Percentiles rank a stretch among this genome's conserved stretches.
Conservation (phyloP, 2,329 filamentous ascomycete genomes). For the Apiospora arundinis region DNA sequence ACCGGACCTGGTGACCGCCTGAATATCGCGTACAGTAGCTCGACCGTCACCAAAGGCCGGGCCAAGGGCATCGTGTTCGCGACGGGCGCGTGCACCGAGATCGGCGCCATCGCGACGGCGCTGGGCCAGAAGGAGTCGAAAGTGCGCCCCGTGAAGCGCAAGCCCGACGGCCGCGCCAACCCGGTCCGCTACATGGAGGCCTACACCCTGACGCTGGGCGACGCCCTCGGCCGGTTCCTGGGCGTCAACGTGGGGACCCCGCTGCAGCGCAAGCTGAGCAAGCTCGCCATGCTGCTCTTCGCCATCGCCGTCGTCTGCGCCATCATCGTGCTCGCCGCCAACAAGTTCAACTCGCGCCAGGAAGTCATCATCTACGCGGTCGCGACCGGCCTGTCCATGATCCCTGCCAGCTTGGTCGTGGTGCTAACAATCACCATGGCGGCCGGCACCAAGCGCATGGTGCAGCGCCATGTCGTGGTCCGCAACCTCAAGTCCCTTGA, state of each 20-base stretch:
- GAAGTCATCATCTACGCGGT: conserved; percentile 71
- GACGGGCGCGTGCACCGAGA: conserved; percentile 66
- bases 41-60: conserved; percentile 66
- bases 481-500: conserved; percentile 63
- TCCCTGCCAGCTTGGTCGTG: conserved; percentile 67
- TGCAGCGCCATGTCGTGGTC: conserved; percentile 60
- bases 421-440: conserved; percentile 72
- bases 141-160: conserved; percentile 57
- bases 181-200: conserved; percentile 52
- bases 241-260: conserved; percentile 74
- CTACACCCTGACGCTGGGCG: conserved; percentile 56
- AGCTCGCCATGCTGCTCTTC: conserved; percentile 71
- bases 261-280: conserved; percentile 71
- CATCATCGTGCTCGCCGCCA: conserved; percentile 72
- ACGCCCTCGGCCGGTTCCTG: conserved; percentile 67
- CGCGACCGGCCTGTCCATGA: conserved; percentile 64
- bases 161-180: conserved; percentile 55
- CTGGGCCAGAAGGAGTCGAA: conserved; percentile 63
- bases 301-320: conserved; percentile 71
- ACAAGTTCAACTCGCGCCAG: conserved; percentile 57
- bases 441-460: conserved; percentile 64
- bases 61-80: conserved; percentile 66
- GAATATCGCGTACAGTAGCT: conserved; percentile 68
- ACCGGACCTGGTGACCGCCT: conserved; percentile 67
- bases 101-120: conserved; percentile 68